These are phyloP conservation scores for Atalantia buxifolia DNA, from an alignment of 345 rosid genomes.

Conservation along the genomic window DNA sequence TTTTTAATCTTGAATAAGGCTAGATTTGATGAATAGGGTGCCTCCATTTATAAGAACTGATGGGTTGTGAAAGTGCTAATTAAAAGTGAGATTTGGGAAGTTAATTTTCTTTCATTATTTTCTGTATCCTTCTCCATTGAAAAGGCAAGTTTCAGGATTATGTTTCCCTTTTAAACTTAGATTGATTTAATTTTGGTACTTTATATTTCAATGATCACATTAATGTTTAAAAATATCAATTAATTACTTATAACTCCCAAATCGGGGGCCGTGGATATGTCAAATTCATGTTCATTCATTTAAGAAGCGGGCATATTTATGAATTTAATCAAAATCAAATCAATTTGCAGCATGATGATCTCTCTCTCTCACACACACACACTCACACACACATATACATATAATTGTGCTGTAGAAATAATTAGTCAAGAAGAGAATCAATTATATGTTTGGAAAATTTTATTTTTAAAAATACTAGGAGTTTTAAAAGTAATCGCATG, in stretches of 20 bases:
- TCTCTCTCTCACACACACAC: no score
- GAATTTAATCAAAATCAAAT: no score
- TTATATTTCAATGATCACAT: not conserved
- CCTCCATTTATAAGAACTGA: conserved; percentile 15
- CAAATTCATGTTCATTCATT: no score
- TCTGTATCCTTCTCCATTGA: not conserved
- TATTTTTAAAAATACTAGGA: no score
- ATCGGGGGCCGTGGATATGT: no score
- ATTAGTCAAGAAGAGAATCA: no score
- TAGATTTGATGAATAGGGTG: not conserved
- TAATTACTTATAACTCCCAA: not conserved
- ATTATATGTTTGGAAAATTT: no score
- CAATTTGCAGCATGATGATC: no score
- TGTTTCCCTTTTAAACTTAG: not conserved
- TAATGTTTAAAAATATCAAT: not conserved
- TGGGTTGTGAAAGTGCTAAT: not conserved
- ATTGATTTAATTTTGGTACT: not conserved
- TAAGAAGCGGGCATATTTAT: no score
- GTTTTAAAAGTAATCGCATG: no score
- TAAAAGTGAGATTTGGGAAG: not conserved
- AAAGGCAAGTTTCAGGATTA: not conserved
- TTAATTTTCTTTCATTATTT: not conserved
- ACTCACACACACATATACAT: no score
- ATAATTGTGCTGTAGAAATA: no score
- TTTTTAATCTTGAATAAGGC: not conserved